Evolutionary conservation across 140 eudicot species (phyloP).

Genomic region (Flaveria floridana): DNA sequence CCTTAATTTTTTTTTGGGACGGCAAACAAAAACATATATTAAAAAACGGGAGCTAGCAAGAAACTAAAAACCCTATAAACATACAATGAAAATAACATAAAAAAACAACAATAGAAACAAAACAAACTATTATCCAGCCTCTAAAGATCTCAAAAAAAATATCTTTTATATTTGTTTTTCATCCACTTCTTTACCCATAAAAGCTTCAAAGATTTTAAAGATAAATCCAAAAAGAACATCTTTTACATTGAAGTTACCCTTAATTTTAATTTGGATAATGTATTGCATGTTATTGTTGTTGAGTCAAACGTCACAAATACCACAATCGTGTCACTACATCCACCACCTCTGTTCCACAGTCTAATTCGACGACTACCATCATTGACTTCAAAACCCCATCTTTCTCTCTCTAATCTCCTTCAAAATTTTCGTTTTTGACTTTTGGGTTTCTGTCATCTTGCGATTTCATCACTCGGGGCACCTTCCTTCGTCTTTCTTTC

Average conservation of each 20-base stretch:
- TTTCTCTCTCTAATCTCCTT: conserved; percentile 27
- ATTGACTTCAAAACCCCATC: conserved; percentile 37
- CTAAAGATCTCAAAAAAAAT: no score
- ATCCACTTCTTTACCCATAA: no score
- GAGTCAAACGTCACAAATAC: conserved; percentile 17
- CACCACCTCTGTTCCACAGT: conserved; percentile 33
- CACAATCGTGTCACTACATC: conserved; percentile 30
- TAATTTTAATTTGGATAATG: neutral
- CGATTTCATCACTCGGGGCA: conserved; percentile 29
- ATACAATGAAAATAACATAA: no score
- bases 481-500: conserved; percentile 39
- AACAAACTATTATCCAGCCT: no score
- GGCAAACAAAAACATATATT: no score
- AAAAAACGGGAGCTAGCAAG: no score
- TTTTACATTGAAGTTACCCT: neutral
- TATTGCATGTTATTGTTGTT: neutral
- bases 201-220: no score
- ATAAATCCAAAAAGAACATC: no score
- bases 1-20: no score
- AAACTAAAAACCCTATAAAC: no score
- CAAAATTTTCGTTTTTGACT: conserved; percentile 31
- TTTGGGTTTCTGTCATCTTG: conserved; percentile 26
- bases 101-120: no score
- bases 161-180: no score
- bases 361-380: conserved; percentile 37